These are phyloP conservation scores for Xerocomellus amylosporus DNA, from an alignment of 768 basidiomycete genomes.

Conservation along the genomic window DNA sequence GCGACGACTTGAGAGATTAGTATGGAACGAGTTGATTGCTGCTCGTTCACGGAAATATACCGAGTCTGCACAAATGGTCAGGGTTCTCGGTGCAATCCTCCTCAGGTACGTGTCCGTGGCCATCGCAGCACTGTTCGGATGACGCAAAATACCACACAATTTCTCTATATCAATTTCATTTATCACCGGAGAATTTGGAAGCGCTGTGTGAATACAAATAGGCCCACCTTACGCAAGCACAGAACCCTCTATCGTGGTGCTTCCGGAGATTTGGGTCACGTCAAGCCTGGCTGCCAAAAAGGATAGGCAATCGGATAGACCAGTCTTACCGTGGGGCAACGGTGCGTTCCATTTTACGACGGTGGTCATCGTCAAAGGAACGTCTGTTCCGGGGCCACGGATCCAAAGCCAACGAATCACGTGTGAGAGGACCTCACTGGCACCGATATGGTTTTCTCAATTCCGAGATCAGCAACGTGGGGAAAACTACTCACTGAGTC, in stretches of 20 bases:
- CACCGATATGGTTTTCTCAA: conserved; percentile 4
- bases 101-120: conserved; percentile 20
- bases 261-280: conserved; percentile 5
- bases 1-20: not conserved
- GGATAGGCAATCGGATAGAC: conserved; percentile 14
- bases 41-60: conserved; percentile 12
- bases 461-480: conserved; percentile 1
- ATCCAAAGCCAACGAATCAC: not conserved
- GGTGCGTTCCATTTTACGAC: conserved; percentile 10
- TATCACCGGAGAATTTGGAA: conserved; percentile 22
- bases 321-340: not conserved
- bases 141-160: conserved; percentile 12
- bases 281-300: not conserved
- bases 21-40: conserved; percentile 7
- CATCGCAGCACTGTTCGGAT: conserved; percentile 15
- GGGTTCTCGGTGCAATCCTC: conserved; percentile 27
- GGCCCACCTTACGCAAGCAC: conserved; percentile 22
- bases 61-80: conserved; percentile 2
- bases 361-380: not conserved
- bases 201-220: conserved; percentile 16
- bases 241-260: not conserved
- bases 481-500: not conserved
- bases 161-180: conserved; percentile 25
- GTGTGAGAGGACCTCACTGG: conserved; percentile 8
- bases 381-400: not conserved